These are phyloP conservation scores for sorghum (Sorghum bicolor) DNA, from an alignment of 176 grass and related monocot genomes.

Conservation along the genomic window Sorghum_bicolor_NCBIv3 NC_012873.2:58461501-58462000, in stretches of 20 bases:
- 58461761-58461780: conserved; percentile 89
- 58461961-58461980: conserved; percentile 88
- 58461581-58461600: conserved; percentile 86
- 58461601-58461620: conserved; percentile 92
- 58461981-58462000: conserved; percentile 77
- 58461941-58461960: conserved; percentile 83
- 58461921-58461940: conserved; percentile 76
- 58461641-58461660: conserved; percentile 81
- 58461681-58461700: conserved; percentile 91
- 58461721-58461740: conserved; percentile 93
- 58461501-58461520: conserved; percentile 89
- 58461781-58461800: conserved; percentile 60
- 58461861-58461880: conserved; percentile 79
- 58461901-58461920: conserved; percentile 92
- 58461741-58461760: conserved; percentile 86
- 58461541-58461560: conserved; percentile 80
- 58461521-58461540: conserved; percentile 95
- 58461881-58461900: conserved; percentile 96
- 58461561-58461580: conserved; percentile 86
- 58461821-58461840: conserved; percentile 84
- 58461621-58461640: conserved; percentile 88
- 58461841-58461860: conserved; percentile 74
- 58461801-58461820: conserved; percentile 68
- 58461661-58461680: conserved; percentile 83
- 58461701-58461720: conserved; percentile 81